phyloP scores from a whole-genome alignment of 805 yeast genomes.

The Ogataea neopini region DNA sequence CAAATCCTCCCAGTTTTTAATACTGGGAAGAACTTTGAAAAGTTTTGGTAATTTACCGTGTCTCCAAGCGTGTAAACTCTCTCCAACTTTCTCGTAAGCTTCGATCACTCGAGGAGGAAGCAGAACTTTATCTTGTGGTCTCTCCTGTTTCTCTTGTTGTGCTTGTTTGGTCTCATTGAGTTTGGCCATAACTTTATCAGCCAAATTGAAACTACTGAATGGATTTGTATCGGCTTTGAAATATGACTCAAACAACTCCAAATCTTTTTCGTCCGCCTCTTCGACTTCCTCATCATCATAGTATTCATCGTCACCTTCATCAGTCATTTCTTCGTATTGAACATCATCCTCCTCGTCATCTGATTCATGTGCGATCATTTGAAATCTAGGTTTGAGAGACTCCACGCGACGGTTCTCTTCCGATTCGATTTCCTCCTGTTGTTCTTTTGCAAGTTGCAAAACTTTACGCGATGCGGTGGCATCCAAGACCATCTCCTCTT shows the following conservation, averaged over 20 bases:
- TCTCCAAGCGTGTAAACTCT: slow-evolving; percentile 80
- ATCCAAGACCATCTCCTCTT: slow-evolving; percentile 70
- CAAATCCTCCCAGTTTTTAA: slow-evolving; percentile 94
- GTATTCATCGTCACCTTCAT: slow-evolving; percentile 39
- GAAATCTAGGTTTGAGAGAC: slow-evolving; percentile 32
- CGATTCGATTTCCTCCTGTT: slow-evolving; percentile 83
- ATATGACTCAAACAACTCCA: slow-evolving; percentile 79
- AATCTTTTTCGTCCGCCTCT: slow-evolving; percentile 76
- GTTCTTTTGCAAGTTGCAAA: slow-evolving; percentile 85
- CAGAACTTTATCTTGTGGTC: slow-evolving; percentile 69
- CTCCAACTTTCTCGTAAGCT: slow-evolving; percentile 91
- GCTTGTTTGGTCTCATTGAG: slow-evolving; percentile 61
- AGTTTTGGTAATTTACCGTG: slow-evolving; percentile 97
- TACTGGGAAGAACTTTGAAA: slow-evolving; percentile 90
- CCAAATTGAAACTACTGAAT: slow-evolving; percentile 63
- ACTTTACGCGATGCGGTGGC: slow-evolving; percentile 82
- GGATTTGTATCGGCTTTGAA: slow-evolving; percentile 42
- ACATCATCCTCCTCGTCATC: slow-evolving; percentile 35
- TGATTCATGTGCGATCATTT: slow-evolving; percentile 37
- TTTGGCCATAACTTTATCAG: slow-evolving; percentile 92
- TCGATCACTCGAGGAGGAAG: slow-evolving; percentile 95
- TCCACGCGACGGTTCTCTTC: slow-evolving; percentile 49
- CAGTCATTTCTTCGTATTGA: slow-evolving; percentile 33
- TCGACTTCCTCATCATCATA: slow-evolving; percentile 55
- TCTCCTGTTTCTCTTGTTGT: slow-evolving; percentile 33